Conservation (phyloP, 148 eudicot genomes). For the Bassia scoparia region DNA sequence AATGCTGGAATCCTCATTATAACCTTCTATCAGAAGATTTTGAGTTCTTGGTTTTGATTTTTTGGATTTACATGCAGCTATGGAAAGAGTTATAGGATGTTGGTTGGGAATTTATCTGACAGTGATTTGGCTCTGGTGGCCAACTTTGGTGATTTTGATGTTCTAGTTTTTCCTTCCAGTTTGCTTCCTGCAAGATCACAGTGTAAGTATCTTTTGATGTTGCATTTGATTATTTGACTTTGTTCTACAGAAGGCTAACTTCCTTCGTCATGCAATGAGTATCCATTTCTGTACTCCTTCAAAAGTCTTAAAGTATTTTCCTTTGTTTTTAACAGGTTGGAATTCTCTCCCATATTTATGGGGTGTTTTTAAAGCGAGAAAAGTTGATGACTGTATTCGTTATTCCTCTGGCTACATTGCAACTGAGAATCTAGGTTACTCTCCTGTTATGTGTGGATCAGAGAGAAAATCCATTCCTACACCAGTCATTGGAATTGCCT, state of each 20-base stretch:
- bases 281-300: neutral
- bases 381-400: slow-evolving; percentile 14
- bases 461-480: slow-evolving; percentile 13
- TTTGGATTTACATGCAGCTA: slow-evolving; percentile 33
- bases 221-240: neutral
- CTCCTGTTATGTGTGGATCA: slow-evolving; percentile 14
- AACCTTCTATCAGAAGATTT: neutral
- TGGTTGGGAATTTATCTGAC: slow-evolving; percentile 37
- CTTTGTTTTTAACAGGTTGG: slow-evolving; percentile 40
- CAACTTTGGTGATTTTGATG: slow-evolving; percentile 33
- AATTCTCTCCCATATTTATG: slow-evolving; percentile 43
- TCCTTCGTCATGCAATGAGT: neutral
- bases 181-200: slow-evolving; percentile 44
- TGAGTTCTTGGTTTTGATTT: slow-evolving; percentile 6
- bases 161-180: slow-evolving; percentile 43
- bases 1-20: neutral
- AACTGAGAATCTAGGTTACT: slow-evolving; percentile 7
- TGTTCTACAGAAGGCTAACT: neutral
- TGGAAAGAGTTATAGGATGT: slow-evolving; percentile 26
- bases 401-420: slow-evolving; percentile 1
- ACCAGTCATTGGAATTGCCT: slow-evolving; percentile 13
- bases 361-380: slow-evolving; percentile 44
- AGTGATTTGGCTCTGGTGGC: slow-evolving; percentile 46
- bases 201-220: slow-evolving; percentile 31
- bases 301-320: too few relatives aligned